These are phyloP conservation scores for Cyathus striatus DNA, from an alignment of 768 basidiomycete genomes.

Conservation along the genomic window DNA sequence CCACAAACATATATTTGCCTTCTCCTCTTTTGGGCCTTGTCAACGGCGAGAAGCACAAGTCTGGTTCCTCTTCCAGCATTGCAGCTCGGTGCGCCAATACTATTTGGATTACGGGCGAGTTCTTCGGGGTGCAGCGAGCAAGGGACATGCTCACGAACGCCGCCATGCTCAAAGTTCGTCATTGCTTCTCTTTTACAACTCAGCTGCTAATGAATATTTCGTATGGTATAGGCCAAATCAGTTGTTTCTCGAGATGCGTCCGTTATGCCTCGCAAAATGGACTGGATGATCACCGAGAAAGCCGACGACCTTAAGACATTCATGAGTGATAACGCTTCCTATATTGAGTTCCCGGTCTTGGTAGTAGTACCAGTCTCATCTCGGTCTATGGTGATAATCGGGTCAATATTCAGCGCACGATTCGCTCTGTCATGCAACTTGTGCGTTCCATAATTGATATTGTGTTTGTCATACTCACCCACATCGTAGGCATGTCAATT, in stretches of 20 bases:
- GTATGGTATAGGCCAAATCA: conserved; percentile 62
- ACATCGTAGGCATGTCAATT: conserved; percentile 78
- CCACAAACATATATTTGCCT: conserved; percentile 94
- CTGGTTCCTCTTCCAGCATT: conserved; percentile 25
- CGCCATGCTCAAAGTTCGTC: conserved; percentile 75
- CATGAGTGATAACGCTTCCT: conserved; percentile 96
- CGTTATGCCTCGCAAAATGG: conserved; percentile 92
- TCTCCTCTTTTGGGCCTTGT: conserved; percentile 84
- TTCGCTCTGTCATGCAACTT: conserved; percentile 90
- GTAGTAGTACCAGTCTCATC: conserved; percentile 88
- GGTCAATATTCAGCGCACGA: conserved; percentile 91
- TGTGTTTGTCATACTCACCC: neutral
- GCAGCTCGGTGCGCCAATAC: conserved; percentile 61
- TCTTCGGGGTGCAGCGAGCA: conserved; percentile 92
- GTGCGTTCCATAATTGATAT: conserved; percentile 49
- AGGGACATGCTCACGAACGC: conserved; percentile 92
- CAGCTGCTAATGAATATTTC: neutral
- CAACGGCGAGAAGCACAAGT: conserved; percentile 52
- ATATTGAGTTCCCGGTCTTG: conserved; percentile 92
- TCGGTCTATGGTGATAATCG: conserved; percentile 92
- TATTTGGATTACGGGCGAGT: conserved; percentile 97
- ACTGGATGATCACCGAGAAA: conserved; percentile 98
- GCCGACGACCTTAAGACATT: conserved; percentile 86
- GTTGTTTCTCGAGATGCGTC: conserved; percentile 92
- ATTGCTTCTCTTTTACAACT: conserved; percentile 2